Percentiles rank a stretch among this genome's conserved stretches.
These are phyloP conservation scores for Ambrosiella xylebori DNA, from an alignment of 2,329 filamentous ascomycete genomes.

Conservation along the genomic window DNA sequence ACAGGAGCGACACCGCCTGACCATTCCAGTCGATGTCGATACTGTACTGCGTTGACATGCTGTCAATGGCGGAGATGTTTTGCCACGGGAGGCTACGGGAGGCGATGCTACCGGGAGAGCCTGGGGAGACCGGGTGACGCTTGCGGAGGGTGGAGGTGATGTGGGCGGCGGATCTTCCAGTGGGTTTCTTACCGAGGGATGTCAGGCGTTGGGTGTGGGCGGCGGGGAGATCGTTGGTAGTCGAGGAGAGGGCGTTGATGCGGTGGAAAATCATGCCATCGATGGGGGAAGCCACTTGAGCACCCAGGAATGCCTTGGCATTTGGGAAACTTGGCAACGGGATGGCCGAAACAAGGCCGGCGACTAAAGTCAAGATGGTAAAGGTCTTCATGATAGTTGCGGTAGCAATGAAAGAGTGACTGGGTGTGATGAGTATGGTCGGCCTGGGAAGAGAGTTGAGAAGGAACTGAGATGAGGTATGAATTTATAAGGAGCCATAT, in stretches of 20 bases:
- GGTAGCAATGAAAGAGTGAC: neutral
- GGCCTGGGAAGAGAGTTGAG: neutral
- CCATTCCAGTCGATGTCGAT: conserved; percentile 25
- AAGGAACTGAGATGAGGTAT: neutral
- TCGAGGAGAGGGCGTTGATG: conserved; percentile 17
- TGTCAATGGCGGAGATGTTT: conserved; percentile 23
- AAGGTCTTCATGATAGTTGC: neutral
- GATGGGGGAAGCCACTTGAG: conserved; percentile 19
- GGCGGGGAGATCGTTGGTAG: conserved; percentile 18
- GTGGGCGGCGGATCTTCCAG: conserved; percentile 18
- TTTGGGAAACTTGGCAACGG: neutral
- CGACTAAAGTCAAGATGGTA: neutral
- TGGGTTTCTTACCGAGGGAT: conserved; percentile 16
- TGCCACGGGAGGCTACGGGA: conserved; percentile 16
- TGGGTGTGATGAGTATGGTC: neutral
- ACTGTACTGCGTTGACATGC: conserved; percentile 26
- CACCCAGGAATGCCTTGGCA: neutral
- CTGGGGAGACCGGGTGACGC: neutral
- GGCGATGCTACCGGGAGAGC: neutral
- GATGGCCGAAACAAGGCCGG: neutral
- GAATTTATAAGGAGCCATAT: neutral
- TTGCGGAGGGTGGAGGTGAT: conserved; percentile 16
- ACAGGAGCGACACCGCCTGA: conserved; percentile 24
- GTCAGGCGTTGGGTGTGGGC: conserved; percentile 21
- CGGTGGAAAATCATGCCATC: conserved; percentile 24